Evolutionary conservation across 176 grass and related monocot species (phyloP).

Genomic region (Puccinellia tenuiflora): DNA sequence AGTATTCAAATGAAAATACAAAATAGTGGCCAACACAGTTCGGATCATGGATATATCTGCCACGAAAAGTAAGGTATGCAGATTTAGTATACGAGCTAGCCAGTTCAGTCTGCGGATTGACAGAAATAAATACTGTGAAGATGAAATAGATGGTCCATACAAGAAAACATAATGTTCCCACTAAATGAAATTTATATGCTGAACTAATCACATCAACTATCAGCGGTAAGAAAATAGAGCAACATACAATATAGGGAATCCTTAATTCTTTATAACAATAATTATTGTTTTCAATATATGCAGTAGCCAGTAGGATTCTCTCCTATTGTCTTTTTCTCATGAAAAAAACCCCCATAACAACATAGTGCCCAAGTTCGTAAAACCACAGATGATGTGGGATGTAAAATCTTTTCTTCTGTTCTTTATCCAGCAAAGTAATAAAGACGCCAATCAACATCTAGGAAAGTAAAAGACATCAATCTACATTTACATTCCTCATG

Average conservation of each 20-base stretch:
- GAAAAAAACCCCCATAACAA: not conserved
- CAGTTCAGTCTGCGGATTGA: not conserved
- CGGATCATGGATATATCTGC: not conserved
- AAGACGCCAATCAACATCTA: not conserved
- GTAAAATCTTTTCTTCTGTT: not conserved
- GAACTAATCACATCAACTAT: not conserved
- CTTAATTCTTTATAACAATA: not conserved
- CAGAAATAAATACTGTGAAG: conserved; percentile 4
- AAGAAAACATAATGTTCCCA: not conserved
- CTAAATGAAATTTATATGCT: conserved; percentile 1
- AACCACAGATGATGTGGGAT: not conserved
- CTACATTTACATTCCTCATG: not conserved
- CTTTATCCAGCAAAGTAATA: conserved; percentile 27
- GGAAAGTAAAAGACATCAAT: not conserved
- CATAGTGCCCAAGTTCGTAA: conserved; percentile 5
- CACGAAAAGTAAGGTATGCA: not conserved
- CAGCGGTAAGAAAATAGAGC: not conserved
- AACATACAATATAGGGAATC: not conserved
- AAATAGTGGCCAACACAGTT: conserved; percentile 1
- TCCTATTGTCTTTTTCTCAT: not conserved
- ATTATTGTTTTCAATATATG: not conserved
- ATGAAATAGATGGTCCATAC: not conserved
- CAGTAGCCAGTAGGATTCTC: not conserved
- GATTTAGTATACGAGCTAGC: conserved; percentile 3
- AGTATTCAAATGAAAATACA: not conserved